Percentiles rank a stretch among this genome's conserved stretches.
Evolutionary conservation across 768 basidiomycete species (phyloP).

Genomic region (Pleurotus cornucopiae): DNA sequence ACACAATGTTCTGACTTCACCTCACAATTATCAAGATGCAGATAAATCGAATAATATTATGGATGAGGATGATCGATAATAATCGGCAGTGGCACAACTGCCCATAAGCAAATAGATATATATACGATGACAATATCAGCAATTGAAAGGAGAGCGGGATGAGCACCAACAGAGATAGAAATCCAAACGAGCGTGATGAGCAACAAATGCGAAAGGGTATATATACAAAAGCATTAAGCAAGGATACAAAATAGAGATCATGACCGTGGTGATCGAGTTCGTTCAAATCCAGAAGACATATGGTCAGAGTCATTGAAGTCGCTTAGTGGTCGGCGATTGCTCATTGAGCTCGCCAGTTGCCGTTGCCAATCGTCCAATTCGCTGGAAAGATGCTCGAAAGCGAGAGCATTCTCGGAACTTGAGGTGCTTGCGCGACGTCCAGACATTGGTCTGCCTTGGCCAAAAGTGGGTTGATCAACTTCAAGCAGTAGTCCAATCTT

Average conservation of each 20-base stretch:
- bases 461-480: conserved; percentile 75
- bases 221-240: conserved; percentile 35
- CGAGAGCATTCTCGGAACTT: conserved; percentile 76
- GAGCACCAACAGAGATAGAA: conserved; percentile 29
- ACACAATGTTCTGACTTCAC: conserved; percentile 7
- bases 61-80: conserved; percentile 16
- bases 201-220: conserved; percentile 45
- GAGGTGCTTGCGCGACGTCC: conserved; percentile 68
- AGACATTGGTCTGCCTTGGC: conserved; percentile 57
- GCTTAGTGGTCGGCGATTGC: conserved; percentile 64
- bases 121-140: conserved; percentile 25
- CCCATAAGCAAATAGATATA: conserved; percentile 26
- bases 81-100: conserved; percentile 22
- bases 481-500: conserved; percentile 88
- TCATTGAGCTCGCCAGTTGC: conserved; percentile 77
- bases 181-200: conserved; percentile 54
- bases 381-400: conserved; percentile 73
- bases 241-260: conserved; percentile 26
- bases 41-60: conserved; percentile 9
- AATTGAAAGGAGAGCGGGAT: conserved; percentile 25
- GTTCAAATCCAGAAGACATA: conserved; percentile 39
- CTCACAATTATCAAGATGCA: conserved; percentile 20
- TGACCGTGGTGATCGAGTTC: conserved; percentile 58
- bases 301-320: conserved; percentile 60
- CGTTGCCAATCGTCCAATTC: conserved; percentile 87